Percentiles rank a stretch among this genome's conserved stretches.
Conservation (phyloP, 352 stramenopile genomes). For the Phytophthora aleatoria region DNA sequence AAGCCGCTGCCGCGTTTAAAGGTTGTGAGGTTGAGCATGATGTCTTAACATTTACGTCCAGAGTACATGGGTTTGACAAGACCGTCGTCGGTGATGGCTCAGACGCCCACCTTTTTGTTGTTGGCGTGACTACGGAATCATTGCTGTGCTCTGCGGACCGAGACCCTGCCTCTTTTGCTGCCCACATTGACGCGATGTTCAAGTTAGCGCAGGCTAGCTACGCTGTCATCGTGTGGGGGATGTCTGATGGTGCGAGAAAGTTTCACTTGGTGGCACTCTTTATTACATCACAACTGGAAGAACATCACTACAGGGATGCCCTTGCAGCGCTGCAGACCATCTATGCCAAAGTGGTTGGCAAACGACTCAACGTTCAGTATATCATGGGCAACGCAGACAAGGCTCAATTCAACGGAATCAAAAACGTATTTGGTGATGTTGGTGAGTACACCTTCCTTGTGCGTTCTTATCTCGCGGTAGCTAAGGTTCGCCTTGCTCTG, state of each 20-base stretch:
- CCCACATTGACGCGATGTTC: background rate
- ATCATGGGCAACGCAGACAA: conserved; percentile 11
- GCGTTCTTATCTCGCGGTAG: conserved; percentile 9
- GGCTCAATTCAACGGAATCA: conserved; percentile 10
- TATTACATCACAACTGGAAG: conserved; percentile 2
- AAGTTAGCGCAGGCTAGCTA: background rate
- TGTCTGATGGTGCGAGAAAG: background rate
- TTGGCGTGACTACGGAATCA: background rate
- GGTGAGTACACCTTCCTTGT: background rate
- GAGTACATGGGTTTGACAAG: background rate
- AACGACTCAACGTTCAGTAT: background rate
- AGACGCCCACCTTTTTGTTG: background rate
- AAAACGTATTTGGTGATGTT: background rate
- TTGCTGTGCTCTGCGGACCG: background rate
- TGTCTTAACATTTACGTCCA: background rate
- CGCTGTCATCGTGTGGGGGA: background rate
- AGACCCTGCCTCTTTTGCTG: background rate
- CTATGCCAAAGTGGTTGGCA: background rate
- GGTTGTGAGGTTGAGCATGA: background rate
- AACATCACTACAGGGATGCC: conserved; percentile 7
- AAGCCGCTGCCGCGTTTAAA: background rate
- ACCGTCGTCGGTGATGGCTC: background rate
- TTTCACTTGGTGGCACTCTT: background rate
- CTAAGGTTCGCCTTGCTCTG: background rate
- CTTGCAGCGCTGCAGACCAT: background rate